Evolutionary conservation across 75 land plant species (phyloP), one percentile per base, ranked within the genome.

Genomic region (Picea glauca): DNA sequence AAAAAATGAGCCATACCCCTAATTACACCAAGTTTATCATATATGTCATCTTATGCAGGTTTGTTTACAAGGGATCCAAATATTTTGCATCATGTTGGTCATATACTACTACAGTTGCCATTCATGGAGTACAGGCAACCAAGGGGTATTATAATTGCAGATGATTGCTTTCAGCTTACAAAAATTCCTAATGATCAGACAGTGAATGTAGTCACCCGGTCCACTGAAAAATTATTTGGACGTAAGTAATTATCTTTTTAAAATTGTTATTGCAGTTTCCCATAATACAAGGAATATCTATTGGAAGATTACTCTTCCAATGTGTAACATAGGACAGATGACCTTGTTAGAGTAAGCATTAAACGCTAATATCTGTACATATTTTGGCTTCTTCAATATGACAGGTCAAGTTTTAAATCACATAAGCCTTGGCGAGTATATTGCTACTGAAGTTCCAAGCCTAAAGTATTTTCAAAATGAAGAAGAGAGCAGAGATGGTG

Each of bases 111-210:
- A 59, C 92, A 91, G 67, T 63, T 78, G 63, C 80, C 91, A 35
- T 62, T 72, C 38, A 30, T 68, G 60, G 87, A 80, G 23, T 70
- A 76, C 21, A 91, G 85, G 77, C 79, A 84, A 56, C 35, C 80
- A 78, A 89, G 85, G 83, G 84, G 86, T 63, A 78, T 93, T 66
- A 77, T 93, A 13, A 77, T 93, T 83, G 98, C 96, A 66, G 94
- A 93, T 86, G 98, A 95, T 84, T 86, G 88, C 63, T 96, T 96
- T 83, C 81, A 92, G 72, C 83, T 92, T n/a, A 84, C 87, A 17
- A 81, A 74, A 63, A 78, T 81, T 79, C 91, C 91, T 3, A 87
- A 80, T 58, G 89, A 88, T 62, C 92, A 87, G 60, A 81, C 89
- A 13, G n/a, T 87, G 26, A 60, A 86, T 60, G 91, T 84, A 46